phyloP scores from a whole-genome alignment of 305 asterid species.

The Solanum chacoense region DNA sequence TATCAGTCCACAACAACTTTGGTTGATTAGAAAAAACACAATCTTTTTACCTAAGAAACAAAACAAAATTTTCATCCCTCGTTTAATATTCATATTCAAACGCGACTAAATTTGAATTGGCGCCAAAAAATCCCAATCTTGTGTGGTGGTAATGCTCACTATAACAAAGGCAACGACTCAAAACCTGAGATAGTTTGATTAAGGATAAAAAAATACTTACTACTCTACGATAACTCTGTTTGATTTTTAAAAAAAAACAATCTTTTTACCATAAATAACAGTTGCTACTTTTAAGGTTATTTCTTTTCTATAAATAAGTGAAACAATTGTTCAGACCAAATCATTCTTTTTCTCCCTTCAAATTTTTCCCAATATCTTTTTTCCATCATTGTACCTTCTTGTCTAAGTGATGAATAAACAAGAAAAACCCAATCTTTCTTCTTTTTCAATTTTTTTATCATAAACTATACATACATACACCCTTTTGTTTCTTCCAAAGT shows the following conservation, averaged over 20 bases:
- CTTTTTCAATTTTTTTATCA: conserved; percentile 9
- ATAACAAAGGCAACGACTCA: accelerated
- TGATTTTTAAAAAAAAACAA: not conserved
- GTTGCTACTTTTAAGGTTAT: not conserved
- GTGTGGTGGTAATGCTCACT: not conserved
- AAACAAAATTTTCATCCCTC: accelerated
- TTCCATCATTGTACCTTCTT: conserved; percentile 50
- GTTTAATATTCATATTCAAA: no score
- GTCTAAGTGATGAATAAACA: conserved; percentile 25
- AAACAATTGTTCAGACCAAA: conserved; percentile 30
- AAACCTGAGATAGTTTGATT: no score
- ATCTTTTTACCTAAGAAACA: not conserved
- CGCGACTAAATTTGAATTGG: no score
- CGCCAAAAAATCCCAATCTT: no score
- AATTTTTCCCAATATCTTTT: conserved; percentile 15
- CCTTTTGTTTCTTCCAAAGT: not conserved
- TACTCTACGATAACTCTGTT: accelerated
- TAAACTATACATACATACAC: not conserved
- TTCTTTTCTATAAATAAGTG: conserved; percentile 39
- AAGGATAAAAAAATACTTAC: not conserved
- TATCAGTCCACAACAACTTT: not conserved
- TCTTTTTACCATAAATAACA: not conserved
- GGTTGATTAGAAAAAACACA: not conserved
- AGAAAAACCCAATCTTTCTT: conserved; percentile 10
- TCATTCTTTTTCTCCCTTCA: conserved; percentile 12